Percentiles rank a stretch among this genome's conserved stretches.
These are phyloP conservation scores for Kwoniella europaea DNA, from an alignment of 768 basidiomycete species.

Conservation along the genomic window DNA sequence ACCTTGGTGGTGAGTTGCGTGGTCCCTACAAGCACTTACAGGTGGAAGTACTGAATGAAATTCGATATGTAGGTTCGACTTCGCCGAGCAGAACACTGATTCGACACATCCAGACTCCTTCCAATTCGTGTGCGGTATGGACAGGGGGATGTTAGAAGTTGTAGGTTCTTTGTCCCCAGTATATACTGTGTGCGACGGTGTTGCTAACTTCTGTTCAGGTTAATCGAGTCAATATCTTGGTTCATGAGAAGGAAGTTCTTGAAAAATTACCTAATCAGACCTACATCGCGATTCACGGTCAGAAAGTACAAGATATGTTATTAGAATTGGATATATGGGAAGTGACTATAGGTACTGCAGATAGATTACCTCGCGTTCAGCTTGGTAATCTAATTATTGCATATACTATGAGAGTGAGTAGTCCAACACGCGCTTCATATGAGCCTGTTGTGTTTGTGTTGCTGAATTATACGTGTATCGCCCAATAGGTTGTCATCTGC, in stretches of 20 bases:
- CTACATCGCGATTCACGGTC: constrained; percentile 9
- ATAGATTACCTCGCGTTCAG: constrained; percentile 14
- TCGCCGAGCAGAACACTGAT: constrained; percentile 3
- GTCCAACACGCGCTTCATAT: background rate
- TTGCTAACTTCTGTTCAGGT: constrained; percentile 3
- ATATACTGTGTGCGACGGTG: background rate
- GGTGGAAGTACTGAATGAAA: background rate
- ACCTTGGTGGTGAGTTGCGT: constrained; percentile 31
- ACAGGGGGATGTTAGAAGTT: constrained; percentile 30
- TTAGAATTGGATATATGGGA: constrained; percentile 32
- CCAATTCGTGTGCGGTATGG: constrained; percentile 24
- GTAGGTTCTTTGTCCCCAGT: constrained; percentile 2
- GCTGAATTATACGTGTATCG: background rate
- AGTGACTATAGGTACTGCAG: background rate
- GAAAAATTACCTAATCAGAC: constrained; percentile 1
- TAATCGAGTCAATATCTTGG: constrained; percentile 33
- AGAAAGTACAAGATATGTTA: constrained; percentile 28
- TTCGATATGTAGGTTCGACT: constrained; percentile 26
- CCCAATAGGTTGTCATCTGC: constrained; percentile 17
- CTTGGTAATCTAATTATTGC: constrained; percentile 25
- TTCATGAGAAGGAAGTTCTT: constrained; percentile 15
- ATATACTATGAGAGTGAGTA: constrained; percentile 21
- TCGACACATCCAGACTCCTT: constrained; percentile 13
- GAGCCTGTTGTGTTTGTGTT: too few species aligned
- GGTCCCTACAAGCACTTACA: background rate